Evolutionary conservation across 257 asterid genomes (phyloP).

Genomic region (Pogostemon cablin): DNA sequence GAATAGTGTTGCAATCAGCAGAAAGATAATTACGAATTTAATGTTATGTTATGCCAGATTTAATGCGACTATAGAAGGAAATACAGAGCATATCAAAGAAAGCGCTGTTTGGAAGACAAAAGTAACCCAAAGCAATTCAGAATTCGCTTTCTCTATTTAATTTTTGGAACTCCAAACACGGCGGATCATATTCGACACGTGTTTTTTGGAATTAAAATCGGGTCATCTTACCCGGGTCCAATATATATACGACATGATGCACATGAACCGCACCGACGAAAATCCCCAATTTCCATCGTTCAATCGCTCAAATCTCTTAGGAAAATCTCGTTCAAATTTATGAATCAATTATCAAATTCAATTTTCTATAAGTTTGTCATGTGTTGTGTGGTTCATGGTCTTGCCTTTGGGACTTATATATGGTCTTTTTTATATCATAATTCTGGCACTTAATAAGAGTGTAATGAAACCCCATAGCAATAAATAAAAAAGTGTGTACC

Average conservation of each 20-base stretch:
- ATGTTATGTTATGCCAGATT: neutral
- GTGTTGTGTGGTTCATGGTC: too few species aligned
- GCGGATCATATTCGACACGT: slow-evolving; percentile 29
- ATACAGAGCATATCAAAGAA: neutral
- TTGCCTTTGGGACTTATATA: too few species aligned
- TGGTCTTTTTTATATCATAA: too few species aligned
- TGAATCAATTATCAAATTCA: slow-evolving; percentile 33
- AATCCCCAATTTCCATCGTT: slow-evolving; percentile 37
- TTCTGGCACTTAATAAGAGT: too few species aligned
- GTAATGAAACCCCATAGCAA: too few species aligned
- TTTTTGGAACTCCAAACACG: slow-evolving; percentile 23
- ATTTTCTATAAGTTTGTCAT: slow-evolving; percentile 18
- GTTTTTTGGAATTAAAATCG: slow-evolving; percentile 44
- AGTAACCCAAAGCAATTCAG: neutral
- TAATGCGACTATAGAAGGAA: neutral
- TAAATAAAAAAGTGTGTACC: too few species aligned
- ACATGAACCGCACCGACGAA: slow-evolving; percentile 41
- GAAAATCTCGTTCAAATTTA: slow-evolving; percentile 26
- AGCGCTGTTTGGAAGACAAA: slow-evolving; percentile 12
- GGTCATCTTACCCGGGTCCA: slow-evolving; percentile 24
- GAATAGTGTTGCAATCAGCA: too few species aligned
- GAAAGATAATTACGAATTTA: neutral
- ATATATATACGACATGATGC: slow-evolving; percentile 38
- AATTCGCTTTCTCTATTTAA: neutral
- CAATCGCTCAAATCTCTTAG: slow-evolving; percentile 14